Base-by-base conservation (phyloP, 2,329 filamentous ascomycete genomes). In the Chaetomium strumarium region DNA sequence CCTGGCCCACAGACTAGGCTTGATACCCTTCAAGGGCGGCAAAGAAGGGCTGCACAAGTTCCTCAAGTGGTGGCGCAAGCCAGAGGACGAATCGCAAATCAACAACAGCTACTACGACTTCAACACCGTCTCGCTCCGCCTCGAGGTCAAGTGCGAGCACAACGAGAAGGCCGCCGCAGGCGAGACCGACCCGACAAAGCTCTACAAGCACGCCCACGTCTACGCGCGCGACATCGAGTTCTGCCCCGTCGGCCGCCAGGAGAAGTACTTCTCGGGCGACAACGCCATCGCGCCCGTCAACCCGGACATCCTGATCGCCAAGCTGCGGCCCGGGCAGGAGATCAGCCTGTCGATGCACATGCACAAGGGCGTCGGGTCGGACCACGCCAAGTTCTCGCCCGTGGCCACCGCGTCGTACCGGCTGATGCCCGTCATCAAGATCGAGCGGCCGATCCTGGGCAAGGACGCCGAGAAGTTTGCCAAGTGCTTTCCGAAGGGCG, bases 361-460 rank as follows among this genome's bases (percentile, higher is more conserved):
- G 73, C 84, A 95, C 73, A 95, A 96, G 74, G 93, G 95, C 55
- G 84, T 95, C 60, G 93, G 93, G 44, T 83, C 86, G 58, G 93
- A 99, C 70, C 93, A 99, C 70, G 86, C 93, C 62, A 99, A 99
- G 72, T 99, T 93, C 75, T 96, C 90, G 0, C 93, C 93, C 43
- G 93, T 97, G 34, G 91, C 92, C 3, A 96, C 93, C 1, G 93
- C 93, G 3, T 89, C 87, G 20, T 99, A 99, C 74, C 84, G 93
- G 46, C 79, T 99, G 17, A 74, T 99, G 66, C 93, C 93, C 8
- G 85, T 85, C 60, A 97, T 99, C 69, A 79, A 80, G 58, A 97
- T 99, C 66, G 75, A 79, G 41, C 75, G 79, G 61, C 93, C 93
- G 17, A 97, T 99, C 55, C 68, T 95, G 4, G 93, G 92, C 40